These are phyloP conservation scores for Miamiensis avidus DNA, from an alignment of 169 alveolate genomes.

Conservation along the genomic window DNA sequence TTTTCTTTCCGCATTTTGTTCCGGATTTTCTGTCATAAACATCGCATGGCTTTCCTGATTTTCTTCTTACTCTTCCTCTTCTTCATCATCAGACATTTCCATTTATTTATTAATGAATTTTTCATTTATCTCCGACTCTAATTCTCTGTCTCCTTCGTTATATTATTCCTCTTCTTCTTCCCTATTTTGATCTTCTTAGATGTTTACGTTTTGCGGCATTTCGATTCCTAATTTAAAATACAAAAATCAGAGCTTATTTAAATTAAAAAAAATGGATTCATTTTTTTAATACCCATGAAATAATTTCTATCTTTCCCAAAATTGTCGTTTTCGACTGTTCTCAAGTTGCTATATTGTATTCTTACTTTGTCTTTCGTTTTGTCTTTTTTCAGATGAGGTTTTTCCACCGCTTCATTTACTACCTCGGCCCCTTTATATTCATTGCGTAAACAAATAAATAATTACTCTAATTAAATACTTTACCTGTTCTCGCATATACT, in stretches of 20 bases:
- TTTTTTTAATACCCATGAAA: conserved; percentile 8
- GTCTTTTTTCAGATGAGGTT: conserved; percentile 25
- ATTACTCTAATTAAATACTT: too few species aligned
- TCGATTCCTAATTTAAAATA: not conserved
- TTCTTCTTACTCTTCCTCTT: conserved; percentile 19
- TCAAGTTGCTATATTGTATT: conserved; percentile 31
- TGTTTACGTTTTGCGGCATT: conserved; percentile 1
- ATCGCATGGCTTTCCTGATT: too few species aligned
- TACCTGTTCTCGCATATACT: conserved; percentile 50
- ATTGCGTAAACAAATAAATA: not conserved
- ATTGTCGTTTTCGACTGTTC: conserved; percentile 44
- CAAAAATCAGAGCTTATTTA: not conserved
- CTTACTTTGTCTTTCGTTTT: conserved; percentile 20
- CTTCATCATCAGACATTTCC: conserved; percentile 1
- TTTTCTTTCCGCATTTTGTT: not conserved
- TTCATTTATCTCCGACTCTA: not conserved
- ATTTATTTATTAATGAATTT: too few species aligned
- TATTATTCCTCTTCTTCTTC: conserved; percentile 5
- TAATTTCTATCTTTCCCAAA: conserved; percentile 21
- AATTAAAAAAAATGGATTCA: not conserved
- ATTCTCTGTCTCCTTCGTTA: not conserved
- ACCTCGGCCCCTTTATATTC: conserved; percentile 22
- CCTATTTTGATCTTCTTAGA: not conserved
- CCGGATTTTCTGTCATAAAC: conserved; percentile 40
- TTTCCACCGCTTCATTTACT: conserved; percentile 42